A percentile compares a stretch with the other conserved stretches of the same genome.
Conservation (phyloP, 768 basidiomycete genomes). For the Russula lepida region DNA sequence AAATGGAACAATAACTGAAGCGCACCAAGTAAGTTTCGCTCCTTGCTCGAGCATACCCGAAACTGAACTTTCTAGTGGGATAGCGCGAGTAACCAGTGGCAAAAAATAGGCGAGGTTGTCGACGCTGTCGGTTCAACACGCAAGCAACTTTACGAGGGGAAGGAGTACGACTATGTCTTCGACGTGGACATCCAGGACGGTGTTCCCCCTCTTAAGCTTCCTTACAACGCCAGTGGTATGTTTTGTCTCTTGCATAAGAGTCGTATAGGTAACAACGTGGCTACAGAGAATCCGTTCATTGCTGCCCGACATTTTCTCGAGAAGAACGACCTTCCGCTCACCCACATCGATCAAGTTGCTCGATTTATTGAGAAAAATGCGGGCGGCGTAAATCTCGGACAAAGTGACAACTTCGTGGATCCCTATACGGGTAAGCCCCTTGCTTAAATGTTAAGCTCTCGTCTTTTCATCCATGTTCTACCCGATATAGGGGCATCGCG, state of each 20-base stretch:
- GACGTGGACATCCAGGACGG: constrained; percentile 96
- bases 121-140: constrained; percentile 88
- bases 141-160: constrained; percentile 86
- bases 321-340: constrained; percentile 70
- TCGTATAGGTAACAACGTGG: background rate
- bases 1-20: constrained; percentile 74
- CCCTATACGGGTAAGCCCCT: constrained; percentile 71
- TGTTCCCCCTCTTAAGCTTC: constrained; percentile 84
- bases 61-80: constrained; percentile 61
- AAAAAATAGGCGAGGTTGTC: constrained; percentile 92
- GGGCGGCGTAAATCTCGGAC: constrained; percentile 61
- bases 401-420: constrained; percentile 60
- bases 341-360: constrained; percentile 85
- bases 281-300: constrained; percentile 77
- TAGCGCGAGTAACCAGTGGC: constrained; percentile 56
- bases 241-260: background rate
- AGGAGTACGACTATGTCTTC: constrained; percentile 99
- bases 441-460: background rate
- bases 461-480: background rate
- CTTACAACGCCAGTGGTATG: constrained; percentile 82
- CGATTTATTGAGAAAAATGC: constrained; percentile 92
- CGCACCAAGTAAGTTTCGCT: constrained; percentile 62
- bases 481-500: constrained; percentile 27
- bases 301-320: constrained; percentile 87
- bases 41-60: background rate